Evolutionary conservation across 192 early-diverging fungal species (phyloP), one percentile per base, ranked within the genome.

Genomic region (Rhizophagus clarus): DNA sequence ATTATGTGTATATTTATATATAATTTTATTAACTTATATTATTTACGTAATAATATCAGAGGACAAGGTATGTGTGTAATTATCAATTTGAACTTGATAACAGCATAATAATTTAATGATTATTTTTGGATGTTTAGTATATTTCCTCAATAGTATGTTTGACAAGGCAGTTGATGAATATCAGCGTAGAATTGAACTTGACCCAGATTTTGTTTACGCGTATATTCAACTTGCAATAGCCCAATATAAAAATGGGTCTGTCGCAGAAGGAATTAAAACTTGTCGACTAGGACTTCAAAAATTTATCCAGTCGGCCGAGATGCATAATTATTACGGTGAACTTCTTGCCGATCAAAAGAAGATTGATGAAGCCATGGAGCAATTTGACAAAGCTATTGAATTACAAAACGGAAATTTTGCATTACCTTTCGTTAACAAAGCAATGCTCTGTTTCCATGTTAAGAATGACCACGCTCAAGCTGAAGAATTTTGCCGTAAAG

Each of bases 361-460:
- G 32, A 92, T 93, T 45, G 90, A 92, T 17, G 93, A 96, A 83
- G 97, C 97, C 2, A 84, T 92, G 78, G 88, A 90, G 15, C 90
- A 91, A 75, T 98, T 99, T 81, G 93, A 95, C 77, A 97, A 97
- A 84, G 95, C 97, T 1, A 90, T 96, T 61, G 88, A 92, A 73
- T 84, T 98, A 79, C 92, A 94, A 81, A 85, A 88, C 5, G 86
- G 86, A 67, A 95, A 94, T 82, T 42, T 70, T 40, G 96, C 98
- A n/a, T 88, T 99, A 70, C 95, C 97, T n/a, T 97, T 96, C 77
- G 97, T 99, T 84, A 99, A 99, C 89, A 97, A 98, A 85, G 94
- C 95, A 22, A 88, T 94, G 67, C 85, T 91, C 76, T 85, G 89
- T 83, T 93, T 96, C 82, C 96, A 98, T 81, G 88, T 87, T 72